These are phyloP conservation scores for Dictyostelium citrinum DNA, from an alignment of 78 protist species.

Conservation along the genomic window DNA sequence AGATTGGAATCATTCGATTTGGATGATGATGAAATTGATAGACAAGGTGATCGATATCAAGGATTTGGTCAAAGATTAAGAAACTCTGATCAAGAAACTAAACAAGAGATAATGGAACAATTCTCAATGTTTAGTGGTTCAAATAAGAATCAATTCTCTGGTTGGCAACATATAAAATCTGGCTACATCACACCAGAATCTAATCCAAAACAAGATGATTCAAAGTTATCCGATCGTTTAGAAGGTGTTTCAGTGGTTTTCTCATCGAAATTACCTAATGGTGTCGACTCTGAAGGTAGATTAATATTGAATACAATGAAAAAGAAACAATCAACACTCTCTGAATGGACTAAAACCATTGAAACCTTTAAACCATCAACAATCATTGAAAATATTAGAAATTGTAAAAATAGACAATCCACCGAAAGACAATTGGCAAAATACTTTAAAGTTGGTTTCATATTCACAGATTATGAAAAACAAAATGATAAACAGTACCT, in stretches of 20 bases:
- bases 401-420: constrained; percentile 6
- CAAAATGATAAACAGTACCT: constrained; percentile 11
- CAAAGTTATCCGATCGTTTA: not conserved
- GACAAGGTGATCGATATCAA: not conserved
- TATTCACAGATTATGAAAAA: constrained; percentile 22
- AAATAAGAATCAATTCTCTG: constrained; percentile 15
- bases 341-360: not conserved
- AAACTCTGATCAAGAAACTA: not conserved
- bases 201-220: constrained; percentile 43
- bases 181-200: constrained; percentile 63
- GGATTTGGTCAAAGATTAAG: not conserved
- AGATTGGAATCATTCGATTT: not conserved
- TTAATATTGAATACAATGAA: not conserved
- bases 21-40: not conserved
- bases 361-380: constrained; percentile 18
- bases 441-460: not conserved
- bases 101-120: constrained; percentile 1
- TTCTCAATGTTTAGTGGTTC: constrained; percentile 10
- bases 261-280: not conserved
- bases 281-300: constrained; percentile 59
- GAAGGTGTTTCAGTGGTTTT: constrained; percentile 53
- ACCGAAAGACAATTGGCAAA: constrained; percentile 15
- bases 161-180: constrained; percentile 57
- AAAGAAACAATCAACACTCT: not conserved
- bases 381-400: constrained; percentile 3